Base-by-base conservation (phyloP, 2,329 filamentous ascomycete genomes). In the Aureobasidium sp. region DNA sequence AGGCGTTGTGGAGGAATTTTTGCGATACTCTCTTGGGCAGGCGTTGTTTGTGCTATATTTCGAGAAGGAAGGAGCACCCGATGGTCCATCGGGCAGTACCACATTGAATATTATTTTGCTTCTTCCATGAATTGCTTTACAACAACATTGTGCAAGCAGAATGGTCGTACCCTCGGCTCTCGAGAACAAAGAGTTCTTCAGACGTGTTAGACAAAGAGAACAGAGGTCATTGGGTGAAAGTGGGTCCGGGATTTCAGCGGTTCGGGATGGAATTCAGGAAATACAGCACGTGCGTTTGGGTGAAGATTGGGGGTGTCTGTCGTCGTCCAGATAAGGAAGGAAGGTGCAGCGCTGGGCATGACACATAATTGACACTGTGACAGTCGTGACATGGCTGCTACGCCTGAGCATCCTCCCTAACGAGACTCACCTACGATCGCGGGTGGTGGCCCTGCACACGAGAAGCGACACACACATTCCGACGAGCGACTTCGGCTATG, bases 261-360 rank as follows among this genome's bases (percentile, higher is more conserved):
- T 24, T 15, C 27, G 19, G 29, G n/a, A 14, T 27, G 22, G 33
- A 22, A 45, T 56, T 33, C 29, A 47, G 31, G 54, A 48, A 58
- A 58, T 19, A 47, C 33, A 27, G 54, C 54, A 57, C 53, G 39
- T 44, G 53, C 53, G 37, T 9, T 42, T 6, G 53, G 15, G 22
- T 44, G 39, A 57, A 35, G 53, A 57, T 57, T 44, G 53, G 53
- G 53, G 9, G 39, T 52, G 49, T 24, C 19, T 1, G 27, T 15
- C 27, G 54, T 29, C 12, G 42, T 47, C 54, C 54, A 37, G 54
- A 58, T 58, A 58, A 58, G 54, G 54, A 58, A 58, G 54, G 54
- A 58, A 58, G 29, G 29, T 19, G 45, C 40, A 17, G 54, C n/a
- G 42, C 42, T 48, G 54, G 54, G 31, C 54, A 29, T 58, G 54